Evolutionary conservation across 129 eudicot genomes (phyloP), one percentile per base, ranked within the genome.

Genomic region (Saussurea involucrata): DNA sequence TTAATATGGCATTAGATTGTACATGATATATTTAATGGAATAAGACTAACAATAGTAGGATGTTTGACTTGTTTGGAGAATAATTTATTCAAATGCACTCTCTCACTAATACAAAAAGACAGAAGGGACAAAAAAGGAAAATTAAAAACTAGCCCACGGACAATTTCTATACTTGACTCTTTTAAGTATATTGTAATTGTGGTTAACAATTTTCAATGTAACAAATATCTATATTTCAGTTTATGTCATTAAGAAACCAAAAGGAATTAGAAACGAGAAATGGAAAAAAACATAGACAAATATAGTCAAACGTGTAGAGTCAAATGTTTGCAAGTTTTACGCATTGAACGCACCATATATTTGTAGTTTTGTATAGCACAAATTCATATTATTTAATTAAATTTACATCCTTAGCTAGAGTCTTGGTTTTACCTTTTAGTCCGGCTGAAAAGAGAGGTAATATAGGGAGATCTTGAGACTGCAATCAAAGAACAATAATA

Each of bases 381-480:
- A 18, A 24, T 37, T 61, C 32, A 63, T 69, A 11, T 57, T 57
- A 24, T 15, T 60, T 18, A 15, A 24, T 18, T 60, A 24, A 7
- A 25, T 36, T 57, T 60, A 69, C 29, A 34, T 31, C 29, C 6
- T 70, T n/a, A 78, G 40, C 34, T 27, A 78, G 24, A 78, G 24
- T 46, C 21, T 71, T 0, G 13, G 18, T 31, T 7, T 44, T 79
- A 79, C 83, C 83, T 79, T 79, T 65, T 55, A 79, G 68, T 63
- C 72, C 29, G 17, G 67, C 78, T 0, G 83, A 79, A 65, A 79
- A 72, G 0, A 73, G 73, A 49, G 83, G 83, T 72, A 79, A 66
- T 65, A 79, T 79, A 22, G 78, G 83, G 13, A n/a, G n/a, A n/a
- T n/a, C n/a, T n/a, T n/a, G n/a, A n/a, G n/a, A n/a, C 83, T 79